Percentiles rank a stretch among this genome's conserved stretches.
Conservation (phyloP, 2,329 filamentous ascomycete species). For the Colletotrichum brevisporum region DNA sequence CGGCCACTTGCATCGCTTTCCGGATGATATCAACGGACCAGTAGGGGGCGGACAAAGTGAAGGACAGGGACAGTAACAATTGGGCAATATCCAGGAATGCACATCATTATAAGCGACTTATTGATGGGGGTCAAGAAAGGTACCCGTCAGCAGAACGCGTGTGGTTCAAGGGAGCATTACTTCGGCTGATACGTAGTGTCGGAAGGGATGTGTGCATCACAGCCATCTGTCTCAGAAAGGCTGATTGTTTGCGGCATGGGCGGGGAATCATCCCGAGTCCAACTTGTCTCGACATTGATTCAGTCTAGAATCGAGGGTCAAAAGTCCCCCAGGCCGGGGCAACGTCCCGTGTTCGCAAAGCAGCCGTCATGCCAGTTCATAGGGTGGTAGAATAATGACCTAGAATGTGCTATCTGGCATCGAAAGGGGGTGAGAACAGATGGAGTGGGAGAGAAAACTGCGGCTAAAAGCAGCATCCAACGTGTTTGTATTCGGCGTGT, state of each 20-base stretch:
- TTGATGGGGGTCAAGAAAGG: neutral
- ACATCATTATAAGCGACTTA: neutral
- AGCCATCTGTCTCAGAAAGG: neutral
- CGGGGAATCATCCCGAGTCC: neutral
- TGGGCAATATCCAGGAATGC: constrained; percentile 6
- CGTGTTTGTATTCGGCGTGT: no score
- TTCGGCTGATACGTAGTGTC: neutral
- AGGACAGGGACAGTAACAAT: neutral
- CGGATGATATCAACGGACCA: no score
- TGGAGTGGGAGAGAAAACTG: no score
- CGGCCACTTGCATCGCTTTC: no score
- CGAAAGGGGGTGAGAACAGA: no score
- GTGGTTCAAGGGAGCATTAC: constrained; percentile 18
- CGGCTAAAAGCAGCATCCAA: neutral
- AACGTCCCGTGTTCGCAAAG: neutral
- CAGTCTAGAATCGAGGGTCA: constrained; percentile 1
- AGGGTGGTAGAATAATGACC: no score
- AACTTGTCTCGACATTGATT: neutral
- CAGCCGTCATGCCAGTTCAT: neutral
- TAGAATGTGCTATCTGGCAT: no score
- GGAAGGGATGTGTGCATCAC: neutral
- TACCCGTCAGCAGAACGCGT: neutral
- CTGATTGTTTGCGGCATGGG: constrained; percentile 8
- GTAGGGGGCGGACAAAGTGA: no score
- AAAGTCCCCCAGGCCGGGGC: neutral